A percentile compares a stretch with the other conserved stretches of the same genome.
phyloP scores from a whole-genome alignment of 2,329 filamentous ascomycete species.

The Grosmannia huntii region DNA sequence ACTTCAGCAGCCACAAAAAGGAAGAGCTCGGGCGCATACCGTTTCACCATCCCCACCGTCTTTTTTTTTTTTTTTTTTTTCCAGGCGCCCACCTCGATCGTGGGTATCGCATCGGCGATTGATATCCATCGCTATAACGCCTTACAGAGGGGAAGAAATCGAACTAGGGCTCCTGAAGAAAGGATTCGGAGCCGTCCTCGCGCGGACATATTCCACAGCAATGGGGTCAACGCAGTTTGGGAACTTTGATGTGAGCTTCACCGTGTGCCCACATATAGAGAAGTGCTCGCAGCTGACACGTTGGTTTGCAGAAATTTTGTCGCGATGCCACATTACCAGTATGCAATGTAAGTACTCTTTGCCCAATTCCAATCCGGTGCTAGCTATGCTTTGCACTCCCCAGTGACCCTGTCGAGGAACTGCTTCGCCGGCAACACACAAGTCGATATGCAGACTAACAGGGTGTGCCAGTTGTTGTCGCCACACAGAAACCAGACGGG shows the following conservation, averaged over 20 bases:
- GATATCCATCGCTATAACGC: background rate
- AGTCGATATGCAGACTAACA: background rate
- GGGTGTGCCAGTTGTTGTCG: constrained; percentile 46
- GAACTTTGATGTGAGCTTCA: constrained; percentile 40
- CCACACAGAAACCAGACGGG: constrained; percentile 44
- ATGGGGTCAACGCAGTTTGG: constrained; percentile 52
- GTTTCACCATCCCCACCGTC: background rate
- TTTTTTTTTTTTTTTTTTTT: background rate
- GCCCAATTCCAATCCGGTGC: background rate
- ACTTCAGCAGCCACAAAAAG: background rate
- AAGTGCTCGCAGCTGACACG: background rate
- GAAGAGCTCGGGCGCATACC: background rate
- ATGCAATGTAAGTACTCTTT: constrained; percentile 57
- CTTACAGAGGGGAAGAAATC: background rate
- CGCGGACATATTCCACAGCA: constrained; percentile 11
- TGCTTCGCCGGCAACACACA: background rate
- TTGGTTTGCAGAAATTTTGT: constrained; percentile 58
- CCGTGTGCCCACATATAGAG: background rate
- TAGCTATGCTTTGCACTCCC: too few species aligned
- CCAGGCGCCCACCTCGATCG: background rate
- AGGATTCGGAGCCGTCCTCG: background rate
- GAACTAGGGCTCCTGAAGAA: background rate
- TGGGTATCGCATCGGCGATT: background rate
- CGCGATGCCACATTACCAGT: constrained; percentile 70
- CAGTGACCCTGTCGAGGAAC: background rate